phyloP scores from a whole-genome alignment of 2,329 filamentous ascomycete species.

The Colletotrichum aenigma region DNA sequence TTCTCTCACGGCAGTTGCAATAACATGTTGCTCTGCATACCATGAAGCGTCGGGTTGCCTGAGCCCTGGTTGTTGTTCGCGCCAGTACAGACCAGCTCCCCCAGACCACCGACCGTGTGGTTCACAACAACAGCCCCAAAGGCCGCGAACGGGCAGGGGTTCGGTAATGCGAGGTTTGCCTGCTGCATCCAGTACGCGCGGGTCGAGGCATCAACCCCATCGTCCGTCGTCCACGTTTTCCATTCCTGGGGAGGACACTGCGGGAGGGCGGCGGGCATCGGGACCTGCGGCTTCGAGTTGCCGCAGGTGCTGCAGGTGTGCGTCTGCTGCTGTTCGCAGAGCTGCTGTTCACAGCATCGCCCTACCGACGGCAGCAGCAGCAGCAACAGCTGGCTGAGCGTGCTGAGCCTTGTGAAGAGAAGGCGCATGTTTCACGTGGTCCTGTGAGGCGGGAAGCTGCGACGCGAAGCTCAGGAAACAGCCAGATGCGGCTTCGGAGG shows the following conservation, averaged over 20 bases:
- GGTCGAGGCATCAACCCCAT: constrained; percentile 37
- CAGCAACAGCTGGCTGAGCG: constrained; percentile 1
- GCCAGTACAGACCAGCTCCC: constrained; percentile 53
- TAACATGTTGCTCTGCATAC: constrained; percentile 27
- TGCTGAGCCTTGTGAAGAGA: not conserved
- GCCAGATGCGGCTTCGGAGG: not conserved
- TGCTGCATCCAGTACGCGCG: constrained; percentile 57
- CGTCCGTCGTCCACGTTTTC: not conserved
- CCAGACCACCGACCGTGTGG: constrained; percentile 47
- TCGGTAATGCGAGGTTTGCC: constrained; percentile 49
- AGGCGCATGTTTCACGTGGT: constrained; percentile 7
- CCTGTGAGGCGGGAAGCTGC: not conserved
- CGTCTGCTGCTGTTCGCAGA: not conserved
- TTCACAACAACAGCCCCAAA: constrained; percentile 62
- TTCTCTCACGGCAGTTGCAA: not conserved
- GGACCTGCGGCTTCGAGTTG: not conserved
- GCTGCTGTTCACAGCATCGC: not conserved
- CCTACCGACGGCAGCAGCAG: not conserved
- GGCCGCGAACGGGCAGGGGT: constrained; percentile 57
- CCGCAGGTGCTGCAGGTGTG: not conserved
- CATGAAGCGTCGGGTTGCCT: constrained; percentile 59
- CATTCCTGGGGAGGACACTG: not conserved
- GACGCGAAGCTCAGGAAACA: not conserved
- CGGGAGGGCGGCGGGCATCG: not conserved
- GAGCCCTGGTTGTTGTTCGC: constrained; percentile 47